These are phyloP conservation scores for Puccinia hordei DNA, from an alignment of 1,284 basidiomycete species.

Conservation along the genomic window DNA sequence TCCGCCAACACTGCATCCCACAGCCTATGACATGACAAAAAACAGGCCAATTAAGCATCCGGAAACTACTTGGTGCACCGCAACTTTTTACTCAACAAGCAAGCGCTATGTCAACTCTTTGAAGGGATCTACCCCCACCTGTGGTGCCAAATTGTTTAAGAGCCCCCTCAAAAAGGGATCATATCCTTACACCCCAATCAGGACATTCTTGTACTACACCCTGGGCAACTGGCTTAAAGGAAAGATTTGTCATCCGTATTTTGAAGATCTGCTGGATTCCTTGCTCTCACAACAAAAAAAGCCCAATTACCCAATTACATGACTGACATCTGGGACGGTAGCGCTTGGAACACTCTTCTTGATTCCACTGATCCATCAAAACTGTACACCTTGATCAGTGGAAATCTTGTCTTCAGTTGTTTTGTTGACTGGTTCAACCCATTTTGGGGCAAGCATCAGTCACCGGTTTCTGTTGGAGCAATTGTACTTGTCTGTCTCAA, in stretches of 20 bases:
- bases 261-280: not conserved
- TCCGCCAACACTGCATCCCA: not conserved
- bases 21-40: no score
- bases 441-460: not conserved
- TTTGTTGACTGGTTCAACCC: constrained; percentile 33
- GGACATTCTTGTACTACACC: not conserved
- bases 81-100: not conserved
- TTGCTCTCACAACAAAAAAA: not conserved
- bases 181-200: not conserved
- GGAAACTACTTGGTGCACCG: not conserved
- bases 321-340: not conserved
- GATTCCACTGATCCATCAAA: not conserved
- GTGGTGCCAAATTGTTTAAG: not conserved
- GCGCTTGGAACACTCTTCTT: not conserved
- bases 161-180: not conserved
- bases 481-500: constrained; percentile 34
- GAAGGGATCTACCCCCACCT: not conserved
- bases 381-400: constrained; percentile 5
- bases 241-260: not conserved
- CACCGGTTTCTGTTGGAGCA: not conserved
- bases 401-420: constrained; percentile 38
- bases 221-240: not conserved
- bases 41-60: not conserved
- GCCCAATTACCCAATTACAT: no score
- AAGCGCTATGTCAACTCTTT: not conserved